phyloP scores from a whole-genome alignment of 257 asterid species.

The Fraxinus quadrangulata region DNA sequence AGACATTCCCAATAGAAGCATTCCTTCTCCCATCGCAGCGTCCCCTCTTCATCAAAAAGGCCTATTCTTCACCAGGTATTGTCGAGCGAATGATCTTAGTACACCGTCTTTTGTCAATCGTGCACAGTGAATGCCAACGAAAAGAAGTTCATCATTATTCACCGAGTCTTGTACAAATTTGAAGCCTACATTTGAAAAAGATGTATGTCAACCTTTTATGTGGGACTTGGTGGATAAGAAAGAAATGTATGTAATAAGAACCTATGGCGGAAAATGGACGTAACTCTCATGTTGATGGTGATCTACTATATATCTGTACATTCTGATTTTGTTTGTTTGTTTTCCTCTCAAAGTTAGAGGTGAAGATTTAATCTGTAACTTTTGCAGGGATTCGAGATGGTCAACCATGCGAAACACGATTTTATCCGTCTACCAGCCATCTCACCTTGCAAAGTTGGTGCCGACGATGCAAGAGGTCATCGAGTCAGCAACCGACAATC shows the following conservation, averaged over 20 bases:
- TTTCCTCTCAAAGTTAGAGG: not conserved
- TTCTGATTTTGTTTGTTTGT: not conserved
- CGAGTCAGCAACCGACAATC: conserved; percentile 54
- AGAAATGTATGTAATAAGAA: no score
- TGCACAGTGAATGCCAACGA: no score
- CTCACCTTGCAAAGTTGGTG: conserved; percentile 77
- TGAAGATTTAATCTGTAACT: not conserved
- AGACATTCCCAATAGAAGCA: conserved; percentile 74
- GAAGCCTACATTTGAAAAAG: no score
- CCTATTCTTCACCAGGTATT: conserved; percentile 82
- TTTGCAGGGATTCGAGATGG: conserved; percentile 81
- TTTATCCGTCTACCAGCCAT: conserved; percentile 85
- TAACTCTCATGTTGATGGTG: no score
- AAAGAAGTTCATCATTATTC: no score
- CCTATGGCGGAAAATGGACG: no score
- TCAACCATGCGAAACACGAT: conserved; percentile 89
- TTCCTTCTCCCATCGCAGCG: conserved; percentile 90
- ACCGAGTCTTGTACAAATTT: no score
- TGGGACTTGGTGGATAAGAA: no score
- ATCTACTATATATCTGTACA: no score
- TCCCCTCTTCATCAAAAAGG: conserved; percentile 97
- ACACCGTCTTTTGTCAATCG: no score
- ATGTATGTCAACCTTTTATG: no score
- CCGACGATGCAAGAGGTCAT: conserved; percentile 85
- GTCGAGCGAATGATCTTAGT: not conserved